phyloP scores from a whole-genome alignment of 768 basidiomycete species.

The Candolleomyces eurysporus region DNA sequence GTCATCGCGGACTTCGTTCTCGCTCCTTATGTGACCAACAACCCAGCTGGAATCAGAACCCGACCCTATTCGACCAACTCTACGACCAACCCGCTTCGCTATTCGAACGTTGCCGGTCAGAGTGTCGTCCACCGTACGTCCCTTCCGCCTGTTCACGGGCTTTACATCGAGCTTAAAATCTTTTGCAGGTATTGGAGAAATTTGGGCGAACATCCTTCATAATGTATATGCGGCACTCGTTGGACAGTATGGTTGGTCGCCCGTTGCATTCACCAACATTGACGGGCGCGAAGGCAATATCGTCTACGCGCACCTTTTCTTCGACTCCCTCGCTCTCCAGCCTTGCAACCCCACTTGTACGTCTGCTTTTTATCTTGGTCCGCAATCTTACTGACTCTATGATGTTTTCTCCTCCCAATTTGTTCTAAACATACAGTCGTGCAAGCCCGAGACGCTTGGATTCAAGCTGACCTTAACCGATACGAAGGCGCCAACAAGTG shows the following conservation, averaged over 20 bases:
- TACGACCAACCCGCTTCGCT: conserved; percentile 41
- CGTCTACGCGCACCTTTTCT: conserved; percentile 50
- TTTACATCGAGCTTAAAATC: neutral
- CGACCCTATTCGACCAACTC: conserved; percentile 55
- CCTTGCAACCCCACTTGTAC: conserved; percentile 50
- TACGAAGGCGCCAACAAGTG: conserved; percentile 45
- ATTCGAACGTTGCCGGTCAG: conserved; percentile 36
- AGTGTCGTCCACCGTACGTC: conserved; percentile 44
- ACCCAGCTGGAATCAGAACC: conserved; percentile 47
- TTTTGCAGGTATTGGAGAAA: conserved; percentile 51
- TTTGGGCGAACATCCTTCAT: conserved; percentile 49
- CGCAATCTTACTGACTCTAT: neutral
- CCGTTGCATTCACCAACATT: conserved; percentile 38
- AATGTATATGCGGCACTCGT: conserved; percentile 43
- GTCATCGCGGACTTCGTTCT: conserved; percentile 35
- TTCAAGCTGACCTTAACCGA: conserved; percentile 50
- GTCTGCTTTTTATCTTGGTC: conserved; percentile 14
- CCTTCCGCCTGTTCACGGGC: neutral
- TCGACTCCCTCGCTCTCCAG: conserved; percentile 48
- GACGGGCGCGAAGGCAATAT: conserved; percentile 44
- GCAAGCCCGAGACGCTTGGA: conserved; percentile 47
- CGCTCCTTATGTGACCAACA: conserved; percentile 51
- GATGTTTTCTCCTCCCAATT: neutral
- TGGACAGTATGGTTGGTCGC: conserved; percentile 31
- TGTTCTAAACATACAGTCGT: conserved; percentile 29